A percentile compares a stretch with the other conserved stretches of the same genome.
These are phyloP conservation scores for Populus hybrid DNA, from an alignment of 441 rosid genomes.

Conservation along the genomic window DNA sequence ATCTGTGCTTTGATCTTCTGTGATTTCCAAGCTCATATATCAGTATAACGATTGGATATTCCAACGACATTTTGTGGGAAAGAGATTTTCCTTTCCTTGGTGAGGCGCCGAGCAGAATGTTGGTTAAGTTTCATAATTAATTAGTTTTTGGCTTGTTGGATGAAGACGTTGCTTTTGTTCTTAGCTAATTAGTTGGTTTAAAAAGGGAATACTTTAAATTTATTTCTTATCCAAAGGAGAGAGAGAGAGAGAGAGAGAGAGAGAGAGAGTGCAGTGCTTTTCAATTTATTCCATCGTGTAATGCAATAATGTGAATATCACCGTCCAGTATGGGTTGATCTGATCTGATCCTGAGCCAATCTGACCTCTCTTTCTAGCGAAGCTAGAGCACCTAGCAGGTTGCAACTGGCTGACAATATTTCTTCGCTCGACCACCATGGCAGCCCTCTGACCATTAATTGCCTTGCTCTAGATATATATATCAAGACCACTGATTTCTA, in stretches of 20 bases:
- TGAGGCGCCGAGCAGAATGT: background rate
- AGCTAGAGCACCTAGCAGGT: conserved; percentile 8
- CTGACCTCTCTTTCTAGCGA: conserved; percentile 30
- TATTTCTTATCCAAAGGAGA: background rate
- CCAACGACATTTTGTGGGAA: background rate
- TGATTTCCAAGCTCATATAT: background rate
- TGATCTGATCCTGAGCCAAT: background rate
- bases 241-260: background rate
- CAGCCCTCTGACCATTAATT: background rate
- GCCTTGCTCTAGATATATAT: background rate
- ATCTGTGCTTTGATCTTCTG: background rate
- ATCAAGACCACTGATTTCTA: background rate
- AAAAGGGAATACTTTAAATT: background rate
- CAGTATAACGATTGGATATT: too few species aligned
- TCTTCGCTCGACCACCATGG: background rate
- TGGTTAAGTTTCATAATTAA: background rate
- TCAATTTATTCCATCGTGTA: background rate
- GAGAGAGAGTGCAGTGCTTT: background rate
- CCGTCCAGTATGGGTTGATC: background rate
- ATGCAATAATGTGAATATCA: background rate
- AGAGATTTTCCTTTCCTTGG: background rate
- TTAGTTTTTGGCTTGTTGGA: background rate
- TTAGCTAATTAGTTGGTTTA: background rate
- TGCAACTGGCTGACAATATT: background rate
- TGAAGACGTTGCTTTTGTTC: background rate